Evolutionary conservation across 2,329 filamentous ascomycete genomes (phyloP).

Genomic region (Teratosphaeria viscida): DNA sequence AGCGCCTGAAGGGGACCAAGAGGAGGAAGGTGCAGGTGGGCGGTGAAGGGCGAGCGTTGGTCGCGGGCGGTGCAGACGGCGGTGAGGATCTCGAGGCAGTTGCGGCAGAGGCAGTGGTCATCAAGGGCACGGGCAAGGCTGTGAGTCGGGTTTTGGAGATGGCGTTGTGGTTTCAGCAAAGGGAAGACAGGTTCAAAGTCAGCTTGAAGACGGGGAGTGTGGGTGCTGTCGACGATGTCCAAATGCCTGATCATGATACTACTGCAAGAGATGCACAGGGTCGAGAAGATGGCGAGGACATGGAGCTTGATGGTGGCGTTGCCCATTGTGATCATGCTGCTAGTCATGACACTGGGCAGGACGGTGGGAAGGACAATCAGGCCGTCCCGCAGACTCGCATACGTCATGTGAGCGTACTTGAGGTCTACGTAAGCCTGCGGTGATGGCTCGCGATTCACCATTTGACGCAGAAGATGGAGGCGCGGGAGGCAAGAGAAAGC

Average conservation of each 20-base stretch:
- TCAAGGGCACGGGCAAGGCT: conserved; percentile 57
- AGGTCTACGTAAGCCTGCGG: conserved; percentile 23
- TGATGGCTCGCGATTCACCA: conserved; percentile 4
- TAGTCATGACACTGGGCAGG: background rate
- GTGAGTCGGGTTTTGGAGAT: conserved; percentile 54
- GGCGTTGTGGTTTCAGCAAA: conserved; percentile 54
- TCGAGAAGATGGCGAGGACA: background rate
- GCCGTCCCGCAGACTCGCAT: conserved; percentile 32
- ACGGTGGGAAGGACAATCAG: background rate
- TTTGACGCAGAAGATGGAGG: too few species aligned
- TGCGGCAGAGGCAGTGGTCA: conserved; percentile 42
- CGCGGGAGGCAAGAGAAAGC: too few species aligned
- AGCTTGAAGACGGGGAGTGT: conserved; percentile 52
- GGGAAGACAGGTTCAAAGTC: conserved; percentile 47
- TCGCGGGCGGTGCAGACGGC: conserved; percentile 16
- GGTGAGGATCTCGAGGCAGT: conserved; percentile 24
- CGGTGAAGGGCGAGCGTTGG: conserved; percentile 13
- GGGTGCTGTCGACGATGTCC: conserved; percentile 57
- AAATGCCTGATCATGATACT: conserved; percentile 22
- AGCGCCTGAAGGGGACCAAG: conserved; percentile 12
- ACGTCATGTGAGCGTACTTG: conserved; percentile 23
- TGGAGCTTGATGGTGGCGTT: background rate
- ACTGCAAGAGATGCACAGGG: conserved; percentile 8
- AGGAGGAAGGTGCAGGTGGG: conserved; percentile 15
- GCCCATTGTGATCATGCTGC: background rate